Conservation (phyloP, 176 grass and related monocot genomes). For the Saccharum officinarum region DNA sequence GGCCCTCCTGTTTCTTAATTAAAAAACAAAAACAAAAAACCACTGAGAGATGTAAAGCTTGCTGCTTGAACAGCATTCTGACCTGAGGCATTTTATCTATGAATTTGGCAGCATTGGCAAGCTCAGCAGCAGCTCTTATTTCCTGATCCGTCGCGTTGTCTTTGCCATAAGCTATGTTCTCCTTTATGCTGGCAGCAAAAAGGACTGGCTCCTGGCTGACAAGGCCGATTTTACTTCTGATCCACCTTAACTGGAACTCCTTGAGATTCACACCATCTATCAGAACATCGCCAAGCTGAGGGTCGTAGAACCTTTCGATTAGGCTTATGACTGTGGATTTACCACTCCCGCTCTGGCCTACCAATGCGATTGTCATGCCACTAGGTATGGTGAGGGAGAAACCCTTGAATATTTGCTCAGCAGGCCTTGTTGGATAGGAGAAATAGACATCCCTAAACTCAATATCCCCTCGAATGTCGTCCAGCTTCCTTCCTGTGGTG, state of each 20-base stretch:
- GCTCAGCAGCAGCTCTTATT: slow-evolving; percentile 90
- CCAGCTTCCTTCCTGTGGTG: slow-evolving; percentile 53
- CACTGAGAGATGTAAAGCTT: too few relatives aligned
- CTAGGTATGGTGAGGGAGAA: slow-evolving; percentile 66
- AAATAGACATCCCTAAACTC: slow-evolving; percentile 77
- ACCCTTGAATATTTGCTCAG: slow-evolving; percentile 79
- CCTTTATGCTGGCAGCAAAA: slow-evolving; percentile 74
- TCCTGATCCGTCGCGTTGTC: slow-evolving; percentile 65
- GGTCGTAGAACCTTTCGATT: slow-evolving; percentile 87
- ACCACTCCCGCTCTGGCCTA: slow-evolving; percentile 87
- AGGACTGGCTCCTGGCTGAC: slow-evolving; percentile 90
- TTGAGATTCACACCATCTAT: slow-evolving; percentile 78
- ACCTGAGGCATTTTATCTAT: slow-evolving; percentile 98
- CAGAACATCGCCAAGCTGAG: slow-evolving; percentile 61
- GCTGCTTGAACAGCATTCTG: slow-evolving; percentile 11
- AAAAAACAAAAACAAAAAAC: background rate
- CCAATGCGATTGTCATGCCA: slow-evolving; percentile 68
- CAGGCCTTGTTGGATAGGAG: slow-evolving; percentile 75
- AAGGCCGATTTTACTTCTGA: slow-evolving; percentile 90
- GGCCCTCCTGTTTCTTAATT: background rate
- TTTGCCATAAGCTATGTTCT: slow-evolving; percentile 90
- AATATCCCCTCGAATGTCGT: slow-evolving; percentile 85
- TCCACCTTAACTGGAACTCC: slow-evolving; percentile 84
- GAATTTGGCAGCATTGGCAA: slow-evolving; percentile 91
- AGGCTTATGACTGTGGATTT: slow-evolving; percentile 86